Evolutionary conservation across 352 stramenopile species (phyloP).

Genomic region (Phytophthora fragariaefolia): DNA sequence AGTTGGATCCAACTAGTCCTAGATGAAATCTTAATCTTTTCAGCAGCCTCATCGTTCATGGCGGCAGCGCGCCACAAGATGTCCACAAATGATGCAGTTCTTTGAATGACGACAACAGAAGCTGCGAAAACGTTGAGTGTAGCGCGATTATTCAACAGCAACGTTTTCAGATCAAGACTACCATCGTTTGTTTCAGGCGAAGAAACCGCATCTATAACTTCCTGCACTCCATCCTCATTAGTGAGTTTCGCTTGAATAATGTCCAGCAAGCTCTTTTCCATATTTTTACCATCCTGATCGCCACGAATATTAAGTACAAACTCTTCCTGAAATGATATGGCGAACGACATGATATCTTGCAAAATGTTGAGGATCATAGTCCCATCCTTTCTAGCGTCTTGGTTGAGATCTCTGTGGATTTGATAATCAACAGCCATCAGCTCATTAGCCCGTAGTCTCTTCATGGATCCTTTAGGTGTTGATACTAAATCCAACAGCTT

Average conservation of each 20-base stretch:
- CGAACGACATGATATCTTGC: constrained; percentile 34
- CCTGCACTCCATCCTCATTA: constrained; percentile 9
- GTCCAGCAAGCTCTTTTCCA: constrained; percentile 9
- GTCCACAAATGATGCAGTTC: constrained; percentile 23
- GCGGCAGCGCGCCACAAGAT: constrained; percentile 12
- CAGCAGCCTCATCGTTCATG: constrained; percentile 14
- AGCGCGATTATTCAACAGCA: constrained; percentile 17
- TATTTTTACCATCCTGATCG: constrained; percentile 4
- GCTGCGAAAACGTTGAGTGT: constrained; percentile 31
- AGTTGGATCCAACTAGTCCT: constrained; percentile 31
- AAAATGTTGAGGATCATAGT: constrained; percentile 31
- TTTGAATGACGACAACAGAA: constrained; percentile 29
- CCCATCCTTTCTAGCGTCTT: constrained; percentile 14
- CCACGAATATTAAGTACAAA: constrained; percentile 41
- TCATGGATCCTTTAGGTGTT: constrained; percentile 62
- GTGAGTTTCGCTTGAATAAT: constrained; percentile 16
- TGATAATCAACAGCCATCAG: constrained; percentile 18
- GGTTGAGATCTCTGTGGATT: constrained; percentile 8
- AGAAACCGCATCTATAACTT: constrained; percentile 2
- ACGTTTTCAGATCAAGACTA: constrained; percentile 5
- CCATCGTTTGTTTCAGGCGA: constrained; percentile 1
- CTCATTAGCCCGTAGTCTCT: constrained; percentile 42
- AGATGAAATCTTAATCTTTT: constrained; percentile 19
- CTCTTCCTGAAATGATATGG: constrained; percentile 40
- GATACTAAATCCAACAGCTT: constrained; percentile 53